Conservation (phyloP, 2,329 filamentous ascomycete species). For the Paracoccidioides lutzii region DNA sequence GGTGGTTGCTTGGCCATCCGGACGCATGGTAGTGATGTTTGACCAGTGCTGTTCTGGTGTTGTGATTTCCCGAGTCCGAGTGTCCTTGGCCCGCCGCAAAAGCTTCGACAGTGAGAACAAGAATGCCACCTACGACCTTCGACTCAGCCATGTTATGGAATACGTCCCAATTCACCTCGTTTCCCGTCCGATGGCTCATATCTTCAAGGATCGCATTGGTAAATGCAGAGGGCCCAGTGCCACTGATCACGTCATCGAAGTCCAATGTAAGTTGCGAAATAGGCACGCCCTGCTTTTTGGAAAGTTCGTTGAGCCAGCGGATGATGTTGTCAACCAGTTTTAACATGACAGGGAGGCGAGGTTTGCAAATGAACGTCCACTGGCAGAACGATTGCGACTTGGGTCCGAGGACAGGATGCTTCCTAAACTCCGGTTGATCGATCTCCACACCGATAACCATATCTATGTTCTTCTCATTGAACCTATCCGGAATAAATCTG, state of each 20-base stretch:
- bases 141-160: slow-evolving; percentile 57
- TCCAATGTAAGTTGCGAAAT: slow-evolving; percentile 52
- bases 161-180: slow-evolving; percentile 45
- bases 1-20: slow-evolving; percentile 55
- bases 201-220: slow-evolving; percentile 52
- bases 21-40: slow-evolving; percentile 66
- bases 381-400: slow-evolving; percentile 62
- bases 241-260: slow-evolving; percentile 59
- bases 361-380: slow-evolving; percentile 62
- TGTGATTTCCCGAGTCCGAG: slow-evolving; percentile 58
- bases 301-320: slow-evolving; percentile 49
- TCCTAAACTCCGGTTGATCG: slow-evolving; percentile 51
- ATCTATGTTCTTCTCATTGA: slow-evolving; percentile 51
- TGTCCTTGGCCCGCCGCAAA: slow-evolving; percentile 63
- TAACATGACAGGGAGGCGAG: slow-evolving; percentile 55
- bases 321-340: slow-evolving; percentile 56
- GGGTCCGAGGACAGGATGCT: slow-evolving; percentile 52
- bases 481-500: slow-evolving; percentile 51
- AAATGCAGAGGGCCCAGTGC: slow-evolving; percentile 60
- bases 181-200: slow-evolving; percentile 41
- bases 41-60: slow-evolving; percentile 52
- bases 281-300: slow-evolving; percentile 44
- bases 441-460: slow-evolving; percentile 60
- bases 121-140: slow-evolving; percentile 49
- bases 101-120: slow-evolving; percentile 58